Percentiles rank a stretch among this genome's conserved stretches.
Conservation (phyloP, 1,284 basidiomycete genomes). For the Fomitopsis betulina region DNA sequence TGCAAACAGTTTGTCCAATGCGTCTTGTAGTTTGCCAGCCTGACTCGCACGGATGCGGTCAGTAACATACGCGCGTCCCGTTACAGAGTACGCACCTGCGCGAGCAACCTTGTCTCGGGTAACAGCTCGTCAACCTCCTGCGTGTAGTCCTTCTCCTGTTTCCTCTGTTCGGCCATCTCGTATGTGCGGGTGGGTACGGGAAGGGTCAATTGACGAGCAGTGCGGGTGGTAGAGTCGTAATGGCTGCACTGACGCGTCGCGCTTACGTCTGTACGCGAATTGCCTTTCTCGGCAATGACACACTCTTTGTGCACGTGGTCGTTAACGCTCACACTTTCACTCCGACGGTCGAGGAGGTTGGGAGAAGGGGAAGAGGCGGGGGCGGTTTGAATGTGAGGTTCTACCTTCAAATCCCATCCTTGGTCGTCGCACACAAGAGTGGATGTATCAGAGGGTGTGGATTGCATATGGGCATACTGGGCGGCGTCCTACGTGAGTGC, state of each 20-base stretch:
- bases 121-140: slow-evolving; percentile 63
- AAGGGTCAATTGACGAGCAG: slow-evolving; percentile 23
- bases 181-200: slow-evolving; percentile 14
- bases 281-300: slow-evolving; percentile 14
- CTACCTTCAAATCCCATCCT: slow-evolving; percentile 1
- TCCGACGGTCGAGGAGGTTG: no score
- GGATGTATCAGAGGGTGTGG: slow-evolving; percentile 6
- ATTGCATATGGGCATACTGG: slow-evolving; percentile 18
- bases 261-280: slow-evolving; percentile 22
- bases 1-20: slow-evolving; percentile 83
- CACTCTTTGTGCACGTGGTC: slow-evolving; percentile 19
- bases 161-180: slow-evolving; percentile 71
- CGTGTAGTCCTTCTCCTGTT: slow-evolving; percentile 76
- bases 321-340: slow-evolving; percentile 1
- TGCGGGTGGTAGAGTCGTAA: slow-evolving; percentile 27
- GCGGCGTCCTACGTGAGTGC: slow-evolving; percentile 41
- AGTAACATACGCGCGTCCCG: slow-evolving; percentile 7
- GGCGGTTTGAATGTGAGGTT: neutral
- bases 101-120: slow-evolving; percentile 48
- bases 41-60: slow-evolving; percentile 26
- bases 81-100: slow-evolving; percentile 41
- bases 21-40: slow-evolving; percentile 79
- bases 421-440: neutral
- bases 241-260: slow-evolving; percentile 59
- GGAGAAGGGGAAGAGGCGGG: no score